These are phyloP conservation scores for Ogataea chonburiensis DNA, from an alignment of 805 yeast species.

Conservation along the genomic window DNA sequence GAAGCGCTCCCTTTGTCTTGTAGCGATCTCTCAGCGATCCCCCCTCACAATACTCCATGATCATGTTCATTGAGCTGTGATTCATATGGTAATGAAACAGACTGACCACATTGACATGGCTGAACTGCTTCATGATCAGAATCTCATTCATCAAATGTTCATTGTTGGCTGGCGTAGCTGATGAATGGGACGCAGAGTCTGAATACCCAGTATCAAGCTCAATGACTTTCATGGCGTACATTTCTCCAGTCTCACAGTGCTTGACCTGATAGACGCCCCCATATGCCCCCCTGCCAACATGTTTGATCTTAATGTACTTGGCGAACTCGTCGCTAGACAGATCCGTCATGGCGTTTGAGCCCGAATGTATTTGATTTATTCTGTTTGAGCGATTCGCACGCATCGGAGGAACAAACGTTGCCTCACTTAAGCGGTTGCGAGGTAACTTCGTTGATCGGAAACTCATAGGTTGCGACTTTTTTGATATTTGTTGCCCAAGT, in stretches of 20 bases:
- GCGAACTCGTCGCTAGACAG: conserved; percentile 24
- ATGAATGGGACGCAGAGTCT: conserved; percentile 6
- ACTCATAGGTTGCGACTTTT: conserved; percentile 7
- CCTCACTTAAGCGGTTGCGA: conserved; percentile 1
- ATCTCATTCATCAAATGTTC: conserved; percentile 61
- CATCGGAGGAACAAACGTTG: conserved; percentile 1
- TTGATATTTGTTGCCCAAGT: conserved; percentile 14
- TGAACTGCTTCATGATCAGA: conserved; percentile 59
- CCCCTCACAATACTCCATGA: conserved; percentile 63
- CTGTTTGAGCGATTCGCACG: conserved; percentile 2
- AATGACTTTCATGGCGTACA: conserved; percentile 29
- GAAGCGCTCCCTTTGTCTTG: conserved; percentile 50
- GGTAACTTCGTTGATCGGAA: conserved; percentile 7
- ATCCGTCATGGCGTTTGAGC: conserved; percentile 17
- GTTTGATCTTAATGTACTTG: conserved; percentile 52
- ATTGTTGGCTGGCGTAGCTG: conserved; percentile 7
- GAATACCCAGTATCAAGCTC: conserved; percentile 11
- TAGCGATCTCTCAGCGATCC: conserved; percentile 62
- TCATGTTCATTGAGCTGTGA: conserved; percentile 49
- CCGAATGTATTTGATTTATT: not conserved
- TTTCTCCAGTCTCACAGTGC: conserved; percentile 10
- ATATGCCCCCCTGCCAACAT: conserved; percentile 88
- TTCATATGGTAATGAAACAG: conserved; percentile 67
- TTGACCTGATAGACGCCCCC: conserved; percentile 67
- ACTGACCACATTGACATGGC: conserved; percentile 66